A percentile compares a stretch with the other conserved stretches of the same genome.
Evolutionary conservation across 495 filamentous ascomycete genomes (phyloP).

Genomic region (Hypoxylon perforatum): DNA sequence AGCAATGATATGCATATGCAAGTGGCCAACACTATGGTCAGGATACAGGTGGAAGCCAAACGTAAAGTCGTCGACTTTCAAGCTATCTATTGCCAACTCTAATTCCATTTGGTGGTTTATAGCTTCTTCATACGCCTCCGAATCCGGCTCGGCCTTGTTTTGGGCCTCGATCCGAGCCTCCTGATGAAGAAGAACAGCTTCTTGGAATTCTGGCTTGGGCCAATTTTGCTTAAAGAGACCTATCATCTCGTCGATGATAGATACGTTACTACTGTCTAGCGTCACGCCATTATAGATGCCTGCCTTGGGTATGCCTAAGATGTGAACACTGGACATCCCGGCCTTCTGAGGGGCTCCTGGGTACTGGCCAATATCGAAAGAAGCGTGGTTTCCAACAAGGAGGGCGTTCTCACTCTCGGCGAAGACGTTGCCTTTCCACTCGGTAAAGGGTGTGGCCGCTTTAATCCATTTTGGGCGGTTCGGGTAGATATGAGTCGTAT

Average conservation of each 20-base stretch:
- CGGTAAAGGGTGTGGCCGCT: conserved; percentile 22
- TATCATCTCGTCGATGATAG: conserved; percentile 43
- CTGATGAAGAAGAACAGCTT: conserved; percentile 10
- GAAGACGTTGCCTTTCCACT: conserved; percentile 16
- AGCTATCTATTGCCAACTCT: not conserved
- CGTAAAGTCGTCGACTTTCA: conserved; percentile 41
- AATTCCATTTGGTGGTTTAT: conserved; percentile 7
- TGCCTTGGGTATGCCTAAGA: conserved; percentile 45
- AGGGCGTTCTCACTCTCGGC: conserved; percentile 33
- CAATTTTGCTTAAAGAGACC: conserved; percentile 33
- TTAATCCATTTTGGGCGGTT: conserved; percentile 24
- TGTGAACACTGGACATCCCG: conserved; percentile 47
- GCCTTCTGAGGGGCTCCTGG: conserved; percentile 26
- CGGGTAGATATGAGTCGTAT: conserved; percentile 10
- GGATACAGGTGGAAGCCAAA: conserved; percentile 48
- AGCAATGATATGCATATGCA: conserved; percentile 50
- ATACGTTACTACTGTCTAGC: conserved; percentile 24
- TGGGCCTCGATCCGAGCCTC: not conserved
- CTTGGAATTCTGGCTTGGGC: not conserved
- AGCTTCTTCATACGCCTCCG: not conserved
- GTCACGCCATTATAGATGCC: conserved; percentile 49
- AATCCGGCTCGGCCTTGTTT: not conserved
- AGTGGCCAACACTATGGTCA: conserved; percentile 43
- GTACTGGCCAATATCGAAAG: conserved; percentile 47
- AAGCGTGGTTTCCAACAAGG: conserved; percentile 46